Evolutionary conservation across 2,329 filamentous ascomycete species (phyloP).

Genomic region (Botryotinia calthae): DNA sequence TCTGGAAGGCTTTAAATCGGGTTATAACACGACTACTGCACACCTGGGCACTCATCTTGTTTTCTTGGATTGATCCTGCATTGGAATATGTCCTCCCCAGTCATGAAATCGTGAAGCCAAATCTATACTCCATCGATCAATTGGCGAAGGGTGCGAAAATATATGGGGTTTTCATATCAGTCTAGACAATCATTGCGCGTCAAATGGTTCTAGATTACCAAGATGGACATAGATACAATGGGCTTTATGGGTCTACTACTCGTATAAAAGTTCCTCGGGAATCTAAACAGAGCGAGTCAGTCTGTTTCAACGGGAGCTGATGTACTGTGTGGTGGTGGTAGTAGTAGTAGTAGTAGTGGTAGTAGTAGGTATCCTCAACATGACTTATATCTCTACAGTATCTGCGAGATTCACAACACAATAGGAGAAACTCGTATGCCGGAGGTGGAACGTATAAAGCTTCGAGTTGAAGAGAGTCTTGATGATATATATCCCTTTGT

Average conservation of each 20-base stretch:
- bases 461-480: neutral
- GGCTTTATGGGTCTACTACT: neutral
- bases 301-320: neutral
- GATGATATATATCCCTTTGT: neutral
- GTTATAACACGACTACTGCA: neutral
- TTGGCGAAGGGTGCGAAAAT: neutral
- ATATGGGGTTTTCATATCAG: neutral
- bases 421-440: neutral
- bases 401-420: neutral
- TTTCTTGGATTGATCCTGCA: neutral
- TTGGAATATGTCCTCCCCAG: neutral
- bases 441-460: neutral
- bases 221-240: neutral
- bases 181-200: conserved; percentile 4
- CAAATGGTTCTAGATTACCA: conserved; percentile 5
- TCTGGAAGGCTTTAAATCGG: neutral
- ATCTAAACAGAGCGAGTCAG: neutral
- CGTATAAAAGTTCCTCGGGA: neutral
- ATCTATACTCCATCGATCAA: too few species aligned
- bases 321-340: too few species aligned
- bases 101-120: too few species aligned
- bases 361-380: neutral
- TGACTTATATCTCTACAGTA: neutral
- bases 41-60: neutral
- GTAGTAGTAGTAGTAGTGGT: too few species aligned